Evolutionary conservation across 192 early-diverging fungal species (phyloP), one percentile per base, ranked within the genome.

Genomic region (Chytriomyces confervae): DNA sequence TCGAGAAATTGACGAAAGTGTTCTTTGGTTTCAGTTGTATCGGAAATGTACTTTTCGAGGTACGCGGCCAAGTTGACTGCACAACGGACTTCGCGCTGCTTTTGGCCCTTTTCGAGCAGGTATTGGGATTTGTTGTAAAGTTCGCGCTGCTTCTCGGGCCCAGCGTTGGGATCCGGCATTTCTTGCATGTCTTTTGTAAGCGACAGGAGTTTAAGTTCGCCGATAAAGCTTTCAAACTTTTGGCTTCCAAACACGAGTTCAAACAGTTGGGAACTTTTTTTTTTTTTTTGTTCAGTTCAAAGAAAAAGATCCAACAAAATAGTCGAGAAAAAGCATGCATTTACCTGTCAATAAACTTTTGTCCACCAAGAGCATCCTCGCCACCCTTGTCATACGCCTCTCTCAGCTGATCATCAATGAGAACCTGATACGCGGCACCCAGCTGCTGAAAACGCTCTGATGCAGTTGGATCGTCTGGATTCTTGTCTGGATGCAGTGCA

Each of bases 401-500:
- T 67, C 80, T 77, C 9, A 82, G 64, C 50, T 82, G 76, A 62
- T 76, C 76, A 53, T 82, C 77, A 4, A 76, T 81, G n/a, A 79
- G 63, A n/a, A 76, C 77, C 81, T 95, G 94, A 78, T 97, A 96
- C 44, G 96, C 96, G 79, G 95, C 94, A 9, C 94, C 94, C 29
- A 97, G 92, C 84, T 91, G 91, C 83, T 97, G 94, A 79, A 96
- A 97, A 88, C 84, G 87, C 68, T 91, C 89, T 72, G 89, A 89
- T 11, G 93, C 92, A 24, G 86, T 85, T n/a, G 86, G 82, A 53
- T 88, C 86, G 80, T 91, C 82, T 44, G 83, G 78, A 77, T 86
- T 88, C 79, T 96, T 96, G 86, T 97, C 96, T 0, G 96, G 96
- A 71, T 97, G 96, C 62, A 87, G 92, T 50, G 85, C 86, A 10